Evolutionary conservation across 116 monocot species (phyloP).

Genomic region (Trichopus zeylanicus): DNA sequence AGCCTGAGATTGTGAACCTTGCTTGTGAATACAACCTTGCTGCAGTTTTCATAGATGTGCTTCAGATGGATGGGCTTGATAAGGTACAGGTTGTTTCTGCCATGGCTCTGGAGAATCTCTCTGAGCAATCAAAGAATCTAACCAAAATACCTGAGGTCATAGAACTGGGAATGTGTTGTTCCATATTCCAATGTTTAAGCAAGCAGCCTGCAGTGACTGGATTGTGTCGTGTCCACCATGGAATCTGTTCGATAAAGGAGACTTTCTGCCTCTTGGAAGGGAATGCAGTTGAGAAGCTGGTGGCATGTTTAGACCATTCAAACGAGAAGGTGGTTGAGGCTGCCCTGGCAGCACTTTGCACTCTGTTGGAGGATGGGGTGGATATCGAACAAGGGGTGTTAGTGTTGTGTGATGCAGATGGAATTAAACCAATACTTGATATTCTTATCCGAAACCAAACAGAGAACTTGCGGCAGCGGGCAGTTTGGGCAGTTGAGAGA

Average conservation of each 20-base stretch:
- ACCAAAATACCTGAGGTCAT: constrained; percentile 40
- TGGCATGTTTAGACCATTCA: constrained; percentile 63
- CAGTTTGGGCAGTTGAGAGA: constrained; percentile 91
- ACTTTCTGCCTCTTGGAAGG: constrained; percentile 77
- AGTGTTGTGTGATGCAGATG: constrained; percentile 45
- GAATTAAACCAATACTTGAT: constrained; percentile 49
- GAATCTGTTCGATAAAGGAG: constrained; percentile 65
- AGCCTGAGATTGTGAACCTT: constrained; percentile 36
- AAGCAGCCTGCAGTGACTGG: constrained; percentile 26
- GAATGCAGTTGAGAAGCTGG: constrained; percentile 58
- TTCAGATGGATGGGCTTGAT: constrained; percentile 67
- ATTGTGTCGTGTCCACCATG: constrained; percentile 58
- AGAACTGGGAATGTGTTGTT: constrained; percentile 25
- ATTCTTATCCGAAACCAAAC: constrained; percentile 39
- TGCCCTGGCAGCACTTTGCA: constrained; percentile 80
- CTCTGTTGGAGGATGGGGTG: constrained; percentile 69
- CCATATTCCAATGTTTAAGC: constrained; percentile 33
- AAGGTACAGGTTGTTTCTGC: constrained; percentile 63
- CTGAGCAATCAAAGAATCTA: constrained; percentile 40
- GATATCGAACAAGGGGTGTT: constrained; percentile 63
- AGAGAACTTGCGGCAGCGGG: constrained; percentile 34
- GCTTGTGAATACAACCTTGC: constrained; percentile 52
- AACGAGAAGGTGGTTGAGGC: constrained; percentile 84
- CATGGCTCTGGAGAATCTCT: constrained; percentile 71
- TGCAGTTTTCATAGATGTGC: constrained; percentile 52